Conservation (phyloP, 2,329 filamentous ascomycete species). For the Shiraia sp. region DNA sequence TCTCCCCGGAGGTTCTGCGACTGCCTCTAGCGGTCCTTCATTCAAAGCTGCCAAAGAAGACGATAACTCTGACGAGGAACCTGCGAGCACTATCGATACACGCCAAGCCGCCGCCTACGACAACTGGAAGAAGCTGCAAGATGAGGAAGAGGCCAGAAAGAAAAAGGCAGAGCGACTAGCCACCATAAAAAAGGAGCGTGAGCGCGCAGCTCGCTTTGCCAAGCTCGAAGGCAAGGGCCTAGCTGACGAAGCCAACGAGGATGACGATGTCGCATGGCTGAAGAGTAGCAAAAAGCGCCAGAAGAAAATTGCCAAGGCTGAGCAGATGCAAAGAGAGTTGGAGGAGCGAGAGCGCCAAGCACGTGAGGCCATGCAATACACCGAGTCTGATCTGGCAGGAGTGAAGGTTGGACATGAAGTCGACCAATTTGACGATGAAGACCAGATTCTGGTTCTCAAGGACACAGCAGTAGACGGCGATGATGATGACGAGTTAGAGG, state of each 20-base stretch:
- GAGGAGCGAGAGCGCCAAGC: conserved; percentile 71
- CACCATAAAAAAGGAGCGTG: conserved; percentile 83
- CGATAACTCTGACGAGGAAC: conserved; percentile 65
- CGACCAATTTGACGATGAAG: conserved; percentile 77
- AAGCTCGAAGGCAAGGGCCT: conserved; percentile 82
- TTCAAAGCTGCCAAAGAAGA: conserved; percentile 60
- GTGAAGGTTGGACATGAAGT: conserved; percentile 91
- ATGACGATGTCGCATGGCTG: conserved; percentile 86
- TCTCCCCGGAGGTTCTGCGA: conserved; percentile 71
- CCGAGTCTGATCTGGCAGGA: conserved; percentile 81
- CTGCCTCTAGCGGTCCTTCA: conserved; percentile 55
- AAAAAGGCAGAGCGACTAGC: conserved; percentile 80
- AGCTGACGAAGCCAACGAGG: conserved; percentile 71
- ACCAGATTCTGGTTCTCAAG: conserved; percentile 93
- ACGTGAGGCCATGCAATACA: conserved; percentile 69
- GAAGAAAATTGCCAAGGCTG: conserved; percentile 80
- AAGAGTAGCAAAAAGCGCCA: conserved; percentile 89
- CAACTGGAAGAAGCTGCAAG: conserved; percentile 72
- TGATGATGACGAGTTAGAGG: conserved; percentile 88
- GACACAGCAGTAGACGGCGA: conserved; percentile 82
- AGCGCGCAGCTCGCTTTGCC: conserved; percentile 75
- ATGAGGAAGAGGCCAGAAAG: conserved; percentile 72
- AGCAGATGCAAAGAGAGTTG: conserved; percentile 73
- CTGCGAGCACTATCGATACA: conserved; percentile 80
- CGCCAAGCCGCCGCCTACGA: conserved; percentile 73